Conservation (phyloP, 345 rosid genomes). For the Linum lewisii region DNA sequence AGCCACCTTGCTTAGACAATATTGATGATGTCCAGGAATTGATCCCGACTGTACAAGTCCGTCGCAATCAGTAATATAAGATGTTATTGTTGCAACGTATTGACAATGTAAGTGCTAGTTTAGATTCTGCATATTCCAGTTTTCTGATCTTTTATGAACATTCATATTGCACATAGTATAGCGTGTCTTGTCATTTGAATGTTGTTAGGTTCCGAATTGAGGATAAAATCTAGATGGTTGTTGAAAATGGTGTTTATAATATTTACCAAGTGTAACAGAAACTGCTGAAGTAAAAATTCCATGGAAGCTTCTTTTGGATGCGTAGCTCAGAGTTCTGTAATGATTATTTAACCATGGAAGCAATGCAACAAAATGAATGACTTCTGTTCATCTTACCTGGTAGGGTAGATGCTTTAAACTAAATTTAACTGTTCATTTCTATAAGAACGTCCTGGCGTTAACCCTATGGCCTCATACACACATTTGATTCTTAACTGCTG, state of each 20-base stretch:
- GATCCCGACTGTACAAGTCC: slow-evolving; percentile 39
- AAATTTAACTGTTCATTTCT: too few species aligned
- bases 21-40: slow-evolving; percentile 33
- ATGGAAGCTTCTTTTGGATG: background rate
- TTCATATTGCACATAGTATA: background rate
- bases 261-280: background rate
- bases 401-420: too few species aligned
- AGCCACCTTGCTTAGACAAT: slow-evolving; percentile 49
- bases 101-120: background rate
- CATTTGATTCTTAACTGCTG: too few species aligned
- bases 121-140: background rate
- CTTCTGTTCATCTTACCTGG: too few species aligned
- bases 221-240: background rate
- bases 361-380: too few species aligned
- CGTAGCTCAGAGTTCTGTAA: background rate
- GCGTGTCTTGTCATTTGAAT: background rate
- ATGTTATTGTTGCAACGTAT: slow-evolving; percentile 1
- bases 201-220: background rate
- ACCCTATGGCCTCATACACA: too few species aligned
- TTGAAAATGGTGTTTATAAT: background rate
- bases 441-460: too few species aligned
- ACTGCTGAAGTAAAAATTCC: background rate
- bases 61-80: slow-evolving; percentile 10
- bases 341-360: too few species aligned
- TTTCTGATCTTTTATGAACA: background rate